phyloP scores from a whole-genome alignment of 2,329 filamentous ascomycete genomes.

The Trichoderma sp. region DNA sequence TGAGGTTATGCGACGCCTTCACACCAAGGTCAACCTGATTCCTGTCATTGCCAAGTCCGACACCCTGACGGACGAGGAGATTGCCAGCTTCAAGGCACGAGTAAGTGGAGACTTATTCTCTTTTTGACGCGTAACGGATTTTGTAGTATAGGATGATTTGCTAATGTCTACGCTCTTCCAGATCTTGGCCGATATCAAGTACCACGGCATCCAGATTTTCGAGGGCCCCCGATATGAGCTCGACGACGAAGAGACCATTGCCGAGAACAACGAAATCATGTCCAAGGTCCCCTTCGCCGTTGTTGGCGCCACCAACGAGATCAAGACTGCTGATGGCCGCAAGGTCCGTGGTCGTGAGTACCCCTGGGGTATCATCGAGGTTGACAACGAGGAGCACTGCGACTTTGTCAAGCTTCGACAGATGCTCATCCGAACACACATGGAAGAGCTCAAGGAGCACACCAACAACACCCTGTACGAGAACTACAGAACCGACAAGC shows the following conservation, averaged over 20 bases:
- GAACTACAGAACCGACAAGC: slow-evolving; percentile 99
- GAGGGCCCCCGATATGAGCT: slow-evolving; percentile 98
- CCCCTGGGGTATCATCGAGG: slow-evolving; percentile 98
- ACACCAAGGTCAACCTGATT: slow-evolving; percentile 99
- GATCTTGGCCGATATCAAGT: slow-evolving; percentile 96
- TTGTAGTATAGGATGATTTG: neutral
- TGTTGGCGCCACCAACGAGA: slow-evolving; percentile 94
- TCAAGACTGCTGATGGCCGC: slow-evolving; percentile 86
- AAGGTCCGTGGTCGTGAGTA: slow-evolving; percentile 95
- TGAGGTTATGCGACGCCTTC: slow-evolving; percentile 98
- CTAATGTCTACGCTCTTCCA: slow-evolving; percentile 43
- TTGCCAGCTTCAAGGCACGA: slow-evolving; percentile 90
- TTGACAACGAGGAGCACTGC: slow-evolving; percentile 99
- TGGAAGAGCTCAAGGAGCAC: slow-evolving; percentile 99
- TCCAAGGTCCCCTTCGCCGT: slow-evolving; percentile 99
- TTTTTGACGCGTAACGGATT: neutral
- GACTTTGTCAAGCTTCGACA: slow-evolving; percentile 99
- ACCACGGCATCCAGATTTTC: slow-evolving; percentile 98
- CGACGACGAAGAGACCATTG: slow-evolving; percentile 98
- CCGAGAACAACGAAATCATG: slow-evolving; percentile 99
- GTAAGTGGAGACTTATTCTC: slow-evolving; percentile 61
- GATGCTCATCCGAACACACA: slow-evolving; percentile 99
- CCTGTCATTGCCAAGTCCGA: slow-evolving; percentile 99
- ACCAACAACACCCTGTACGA: slow-evolving; percentile 99
- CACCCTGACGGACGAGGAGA: slow-evolving; percentile 96